Base-by-base conservation (phyloP, 257 asterid genomes). In the Lycium barbarum region DNA sequence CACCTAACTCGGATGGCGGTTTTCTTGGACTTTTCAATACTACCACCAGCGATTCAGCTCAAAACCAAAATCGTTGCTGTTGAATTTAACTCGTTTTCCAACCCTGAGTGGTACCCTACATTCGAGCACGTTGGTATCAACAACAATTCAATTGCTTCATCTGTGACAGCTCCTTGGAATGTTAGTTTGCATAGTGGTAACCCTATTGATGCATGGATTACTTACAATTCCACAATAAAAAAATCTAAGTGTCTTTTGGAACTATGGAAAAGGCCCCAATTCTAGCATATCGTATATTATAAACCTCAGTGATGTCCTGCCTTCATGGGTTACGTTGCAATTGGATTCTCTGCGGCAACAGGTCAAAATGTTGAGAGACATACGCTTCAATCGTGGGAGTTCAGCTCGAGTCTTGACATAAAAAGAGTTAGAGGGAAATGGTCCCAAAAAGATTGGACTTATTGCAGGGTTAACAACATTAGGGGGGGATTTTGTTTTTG, bases 271-370 rank as follows among this genome's bases (percentile, higher is more conserved):
- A 11, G 54, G 57, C 3, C 38, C 87, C 8, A 89, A 89, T 49
- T 85, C 71, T 17, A 89, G 84, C 68, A 83, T 89, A 63, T 87
- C 88, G 18, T 47, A 70, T 36, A 36, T 3, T 20, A 83, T 89
- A 4, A 82, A 89, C 84, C 86, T 89, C 59, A 84, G 22, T 49
- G 78, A 86, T 18, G 54, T 84, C 83, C 85, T 89, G 66, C 88
- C 89, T 45, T 76, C 81, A n/a, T 84, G 90, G 89, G 84, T 79
- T n/a, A 83, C 79, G 84, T 79, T n/a, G 79, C 79, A 0, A 62
- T 82, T 1, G 92, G 90, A 14, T 86, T 89, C 83, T 89, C 92
- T 49, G 92, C 89, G 82, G 89, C 90, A 45, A 87, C 92, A 0
- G 92, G 90, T 3, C 0, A 0, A n/a, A 1, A 79, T 33, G 80